phyloP scores from a whole-genome alignment of 2,329 filamentous ascomycete species.

The Metarhizium guizhouense region DNA sequence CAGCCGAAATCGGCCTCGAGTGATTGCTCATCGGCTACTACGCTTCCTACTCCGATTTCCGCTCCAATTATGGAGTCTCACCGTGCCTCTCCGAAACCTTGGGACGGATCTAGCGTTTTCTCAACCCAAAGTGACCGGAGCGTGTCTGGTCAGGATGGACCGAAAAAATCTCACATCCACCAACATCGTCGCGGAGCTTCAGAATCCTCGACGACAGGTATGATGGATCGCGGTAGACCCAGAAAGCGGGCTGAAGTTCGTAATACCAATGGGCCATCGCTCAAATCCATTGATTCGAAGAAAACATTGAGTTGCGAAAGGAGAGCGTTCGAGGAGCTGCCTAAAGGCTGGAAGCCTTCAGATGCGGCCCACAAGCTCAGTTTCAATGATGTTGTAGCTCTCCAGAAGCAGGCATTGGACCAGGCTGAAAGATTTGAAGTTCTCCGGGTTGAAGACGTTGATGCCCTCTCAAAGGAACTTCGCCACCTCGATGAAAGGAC shows the following conservation, averaged over 20 bases:
- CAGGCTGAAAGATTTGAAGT: conserved; percentile 58
- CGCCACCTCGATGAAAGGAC: conserved; percentile 68
- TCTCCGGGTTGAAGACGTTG: conserved; percentile 53
- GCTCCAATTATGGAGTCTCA: conserved; percentile 33
- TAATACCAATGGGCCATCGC: conserved; percentile 25
- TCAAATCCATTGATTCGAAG: conserved; percentile 33
- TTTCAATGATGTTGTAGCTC: conserved; percentile 35
- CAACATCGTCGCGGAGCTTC: conserved; percentile 46
- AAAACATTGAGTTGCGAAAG: conserved; percentile 42
- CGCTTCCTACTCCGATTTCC: conserved; percentile 40
- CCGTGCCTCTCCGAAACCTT: conserved; percentile 34
- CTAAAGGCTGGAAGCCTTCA: conserved; percentile 44
- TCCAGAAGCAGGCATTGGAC: conserved; percentile 52
- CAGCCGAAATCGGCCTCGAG: conserved; percentile 35
- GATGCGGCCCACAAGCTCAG: conserved; percentile 42
- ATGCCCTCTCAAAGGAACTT: conserved; percentile 62
- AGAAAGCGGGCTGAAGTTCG: conserved; percentile 40
- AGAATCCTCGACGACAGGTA: conserved; percentile 42
- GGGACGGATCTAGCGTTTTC: conserved; percentile 22
- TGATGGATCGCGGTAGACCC: conserved; percentile 54
- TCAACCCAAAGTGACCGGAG: neutral
- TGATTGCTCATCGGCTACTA: conserved; percentile 26
- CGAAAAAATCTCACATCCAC: neutral
- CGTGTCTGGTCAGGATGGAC: conserved; percentile 8
- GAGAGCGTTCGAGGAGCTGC: conserved; percentile 51